A percentile compares a stretch with the other conserved stretches of the same genome.
phyloP scores from a whole-genome alignment of 805 yeast species.

The Starmerella sirachaensis region DNA sequence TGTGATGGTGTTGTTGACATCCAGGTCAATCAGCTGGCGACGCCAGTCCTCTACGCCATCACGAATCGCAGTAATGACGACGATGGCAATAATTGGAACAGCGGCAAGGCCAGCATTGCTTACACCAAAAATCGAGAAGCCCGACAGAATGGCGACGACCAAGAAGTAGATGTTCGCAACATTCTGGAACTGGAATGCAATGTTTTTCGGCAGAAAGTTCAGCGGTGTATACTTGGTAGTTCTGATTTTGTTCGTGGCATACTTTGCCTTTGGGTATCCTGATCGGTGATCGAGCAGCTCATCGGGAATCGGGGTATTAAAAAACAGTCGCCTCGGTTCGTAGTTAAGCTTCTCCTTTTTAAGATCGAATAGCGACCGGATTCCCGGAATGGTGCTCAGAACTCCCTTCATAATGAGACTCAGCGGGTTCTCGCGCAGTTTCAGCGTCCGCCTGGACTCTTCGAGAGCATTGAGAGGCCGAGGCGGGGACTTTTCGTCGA shows the following conservation, averaged over 20 bases:
- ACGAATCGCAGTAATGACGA: conserved; percentile 57
- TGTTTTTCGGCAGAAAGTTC: conserved; percentile 75
- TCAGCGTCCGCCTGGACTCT: conserved; percentile 13
- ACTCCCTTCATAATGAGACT: conserved; percentile 24
- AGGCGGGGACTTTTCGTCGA: conserved; percentile 4
- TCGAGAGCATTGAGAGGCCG: conserved; percentile 18
- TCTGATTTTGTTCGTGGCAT: conserved; percentile 82
- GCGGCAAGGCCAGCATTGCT: conserved; percentile 61
- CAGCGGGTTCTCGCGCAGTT: conserved; percentile 4
- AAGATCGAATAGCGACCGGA: conserved; percentile 18
- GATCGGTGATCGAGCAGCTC: conserved; percentile 42
- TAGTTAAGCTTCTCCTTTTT: conserved; percentile 12
- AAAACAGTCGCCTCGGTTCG: conserved; percentile 34
- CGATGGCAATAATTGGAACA: conserved; percentile 72
- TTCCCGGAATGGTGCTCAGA: conserved; percentile 18
- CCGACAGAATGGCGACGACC: conserved; percentile 63
- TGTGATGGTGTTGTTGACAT: conserved; percentile 54
- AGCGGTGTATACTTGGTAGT: conserved; percentile 93
- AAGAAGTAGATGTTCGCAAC: conserved; percentile 86
- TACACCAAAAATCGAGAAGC: conserved; percentile 62
- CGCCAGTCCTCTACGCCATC: conserved; percentile 71
- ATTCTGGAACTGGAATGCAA: conserved; percentile 68
- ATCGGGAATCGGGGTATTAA: conserved; percentile 40
- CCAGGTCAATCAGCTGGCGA: conserved; percentile 51
- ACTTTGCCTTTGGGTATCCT: conserved; percentile 46